Evolutionary conservation across 257 asterid genomes (phyloP).

Genomic region (Jacaranda copaia): DNA sequence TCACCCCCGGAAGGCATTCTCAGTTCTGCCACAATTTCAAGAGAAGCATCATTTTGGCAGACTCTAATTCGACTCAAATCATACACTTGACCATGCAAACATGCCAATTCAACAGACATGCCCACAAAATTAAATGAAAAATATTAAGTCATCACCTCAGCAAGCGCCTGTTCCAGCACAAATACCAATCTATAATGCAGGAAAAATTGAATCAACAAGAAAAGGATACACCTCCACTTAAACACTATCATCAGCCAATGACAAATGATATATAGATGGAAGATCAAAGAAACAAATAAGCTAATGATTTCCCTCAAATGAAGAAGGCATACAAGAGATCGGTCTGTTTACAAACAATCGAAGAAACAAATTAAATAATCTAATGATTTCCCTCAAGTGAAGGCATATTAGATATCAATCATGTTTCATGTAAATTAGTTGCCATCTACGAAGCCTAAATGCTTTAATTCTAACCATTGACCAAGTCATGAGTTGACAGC

Average conservation of each 20-base stretch:
- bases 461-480: slow-evolving; percentile 22
- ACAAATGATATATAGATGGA: background rate
- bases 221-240: background rate
- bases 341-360: too few species aligned
- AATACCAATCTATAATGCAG: slow-evolving; percentile 4
- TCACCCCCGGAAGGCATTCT: slow-evolving; percentile 45
- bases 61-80: slow-evolving; percentile 67
- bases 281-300: background rate
- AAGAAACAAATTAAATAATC: too few species aligned
- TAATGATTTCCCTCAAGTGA: background rate
- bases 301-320: background rate
- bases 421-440: slow-evolving; percentile 25
- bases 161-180: background rate
- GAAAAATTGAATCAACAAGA: background rate
- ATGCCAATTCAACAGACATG: slow-evolving; percentile 65
- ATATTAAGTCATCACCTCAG: slow-evolving; percentile 4
- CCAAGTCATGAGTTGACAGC: slow-evolving; percentile 22
- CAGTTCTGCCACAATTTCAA: slow-evolving; percentile 40
- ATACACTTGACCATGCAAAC: slow-evolving; percentile 57
- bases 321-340: too few species aligned
- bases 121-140: slow-evolving; percentile 53
- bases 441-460: slow-evolving; percentile 9
- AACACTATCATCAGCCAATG: too few species aligned
- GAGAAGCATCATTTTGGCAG: slow-evolving; percentile 50
- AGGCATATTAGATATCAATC: background rate